Evolutionary conservation across 805 yeast genomes (phyloP).

Genomic region (Clavispora vitiphila): DNA sequence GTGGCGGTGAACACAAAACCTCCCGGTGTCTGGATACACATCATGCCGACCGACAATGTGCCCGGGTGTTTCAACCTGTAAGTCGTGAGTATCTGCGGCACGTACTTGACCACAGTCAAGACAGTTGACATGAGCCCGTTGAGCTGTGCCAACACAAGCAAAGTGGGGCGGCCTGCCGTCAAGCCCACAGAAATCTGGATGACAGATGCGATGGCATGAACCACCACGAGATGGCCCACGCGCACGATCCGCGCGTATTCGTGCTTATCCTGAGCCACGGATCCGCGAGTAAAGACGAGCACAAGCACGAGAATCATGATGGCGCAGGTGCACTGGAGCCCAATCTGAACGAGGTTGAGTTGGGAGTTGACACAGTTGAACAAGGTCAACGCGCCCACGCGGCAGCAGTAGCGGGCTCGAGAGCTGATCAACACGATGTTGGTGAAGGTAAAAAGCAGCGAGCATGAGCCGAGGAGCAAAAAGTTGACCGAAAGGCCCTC

Average conservation of each 20-base stretch:
- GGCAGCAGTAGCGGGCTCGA: conserved; percentile 61
- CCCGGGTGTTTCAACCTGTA: conserved; percentile 70
- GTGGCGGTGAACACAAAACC: conserved; percentile 78
- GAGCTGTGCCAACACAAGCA: conserved; percentile 44
- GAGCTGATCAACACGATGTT: conserved; percentile 61
- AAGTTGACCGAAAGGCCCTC: conserved; percentile 77
- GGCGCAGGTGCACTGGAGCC: conserved; percentile 57
- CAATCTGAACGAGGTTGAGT: conserved; percentile 62
- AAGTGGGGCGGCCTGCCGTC: conserved; percentile 15
- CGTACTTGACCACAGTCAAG: conserved; percentile 64
- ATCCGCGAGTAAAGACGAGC: conserved; percentile 40
- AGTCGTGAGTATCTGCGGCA: conserved; percentile 77
- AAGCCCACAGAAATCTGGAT: conserved; percentile 33
- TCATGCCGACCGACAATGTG: conserved; percentile 71
- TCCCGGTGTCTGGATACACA: conserved; percentile 87
- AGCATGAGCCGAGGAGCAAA: conserved; percentile 62
- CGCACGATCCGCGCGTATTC: conserved; percentile 40
- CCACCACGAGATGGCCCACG: conserved; percentile 37
- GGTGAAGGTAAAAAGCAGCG: conserved; percentile 62
- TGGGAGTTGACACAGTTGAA: conserved; percentile 67
- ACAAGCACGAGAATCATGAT: conserved; percentile 53
- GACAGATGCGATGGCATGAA: conserved; percentile 31
- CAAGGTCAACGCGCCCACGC: conserved; percentile 31
- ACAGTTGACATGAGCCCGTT: conserved; percentile 64
- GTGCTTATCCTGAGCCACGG: conserved; percentile 41